Base-by-base conservation (phyloP, 768 basidiomycete species). In the Pisolithus microcarpus region DNA sequence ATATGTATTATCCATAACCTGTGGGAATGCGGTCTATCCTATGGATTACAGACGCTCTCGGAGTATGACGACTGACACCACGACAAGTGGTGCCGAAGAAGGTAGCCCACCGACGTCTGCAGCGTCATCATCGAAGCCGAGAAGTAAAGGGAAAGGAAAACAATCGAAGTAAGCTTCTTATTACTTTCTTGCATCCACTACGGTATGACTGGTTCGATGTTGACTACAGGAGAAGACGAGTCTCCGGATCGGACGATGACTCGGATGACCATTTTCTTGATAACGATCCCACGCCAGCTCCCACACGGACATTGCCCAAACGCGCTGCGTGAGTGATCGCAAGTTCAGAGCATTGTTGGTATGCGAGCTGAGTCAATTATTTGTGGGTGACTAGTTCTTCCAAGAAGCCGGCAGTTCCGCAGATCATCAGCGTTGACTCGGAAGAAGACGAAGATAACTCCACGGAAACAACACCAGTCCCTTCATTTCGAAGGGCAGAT, bases 231-330 rank as follows among this genome's bases (percentile, higher is more conserved):
- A 73, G 79, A 48, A 76, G 76, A 50, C 74, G 81, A 21, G 57
- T 82, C 18, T 85, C 84, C 0, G 70, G 71, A 3, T 73, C 76
- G 2, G 77, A 75, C 21, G 77, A 76, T 24, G 71, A 70, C 11
- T 71, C 69, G 1, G 75, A 76, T 7, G 73, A 70, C 2, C 72
- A 75, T 55, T 63, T 13, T 49, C 70, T 30, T 57, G 72, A 42
- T 59, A 70, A 37, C 8, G 39, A 46, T 46, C 58, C 39, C 24
- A 56, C 61, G 0, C 61, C 68, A 34, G 65, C 69, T 10, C 78
- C 79, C n/a, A 77, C 74, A 18, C 70, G 81, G 48, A 66, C 63
- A 7, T 61, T 84, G 58, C 84, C 84, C 3, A 77, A 74, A 61
- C 71, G 84, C 57, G 73, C 77, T 38, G 82, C 74, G 83, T 84